Evolutionary conservation across 805 yeast species (phyloP).

Genomic region (Candida berthetii): DNA sequence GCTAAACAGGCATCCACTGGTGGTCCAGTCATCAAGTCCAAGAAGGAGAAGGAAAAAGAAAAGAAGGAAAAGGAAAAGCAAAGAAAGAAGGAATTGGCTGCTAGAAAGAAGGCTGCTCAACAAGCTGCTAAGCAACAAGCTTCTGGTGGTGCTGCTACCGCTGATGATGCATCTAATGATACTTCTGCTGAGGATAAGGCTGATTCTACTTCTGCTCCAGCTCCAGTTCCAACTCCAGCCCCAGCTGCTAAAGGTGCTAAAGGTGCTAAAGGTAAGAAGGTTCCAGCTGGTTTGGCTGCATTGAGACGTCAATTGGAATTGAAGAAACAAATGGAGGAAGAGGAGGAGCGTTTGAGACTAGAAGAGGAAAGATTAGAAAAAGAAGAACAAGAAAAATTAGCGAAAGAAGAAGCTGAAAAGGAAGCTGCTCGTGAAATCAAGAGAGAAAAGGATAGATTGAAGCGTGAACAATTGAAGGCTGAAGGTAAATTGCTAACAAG

Average conservation of each 20-base stretch:
- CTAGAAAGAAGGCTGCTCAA: slow-evolving; percentile 70
- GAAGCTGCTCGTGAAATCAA: slow-evolving; percentile 57
- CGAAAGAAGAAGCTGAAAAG: slow-evolving; percentile 36
- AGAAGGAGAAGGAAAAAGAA: slow-evolving; percentile 92
- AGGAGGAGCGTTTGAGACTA: slow-evolving; percentile 64
- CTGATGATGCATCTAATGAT: not conserved
- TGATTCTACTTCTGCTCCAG: slow-evolving; percentile 15
- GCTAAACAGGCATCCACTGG: slow-evolving; percentile 33
- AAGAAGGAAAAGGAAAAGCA: slow-evolving; percentile 91
- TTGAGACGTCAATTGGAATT: slow-evolving; percentile 84
- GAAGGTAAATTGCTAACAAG: slow-evolving; percentile 93
- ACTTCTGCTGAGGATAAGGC: slow-evolving; percentile 13
- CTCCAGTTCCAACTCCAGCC: slow-evolving; percentile 29
- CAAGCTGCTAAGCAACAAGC: slow-evolving; percentile 49
- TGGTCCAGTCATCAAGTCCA: slow-evolving; percentile 75
- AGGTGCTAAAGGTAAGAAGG: slow-evolving; percentile 56
- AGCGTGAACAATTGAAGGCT: slow-evolving; percentile 87
- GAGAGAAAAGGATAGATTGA: slow-evolving; percentile 82
- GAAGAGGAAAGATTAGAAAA: slow-evolving; percentile 53
- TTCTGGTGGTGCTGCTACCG: slow-evolving; percentile 6
- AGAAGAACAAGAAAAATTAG: slow-evolving; percentile 45
- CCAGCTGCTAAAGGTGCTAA: slow-evolving; percentile 34
- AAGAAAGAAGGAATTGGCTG: slow-evolving; percentile 85
- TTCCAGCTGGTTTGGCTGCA: slow-evolving; percentile 88
- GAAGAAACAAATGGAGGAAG: slow-evolving; percentile 84